Percentiles rank a stretch among this genome's conserved stretches.
Conservation (phyloP, 352 stramenopile species). For the Discostella stelligera region DNA sequence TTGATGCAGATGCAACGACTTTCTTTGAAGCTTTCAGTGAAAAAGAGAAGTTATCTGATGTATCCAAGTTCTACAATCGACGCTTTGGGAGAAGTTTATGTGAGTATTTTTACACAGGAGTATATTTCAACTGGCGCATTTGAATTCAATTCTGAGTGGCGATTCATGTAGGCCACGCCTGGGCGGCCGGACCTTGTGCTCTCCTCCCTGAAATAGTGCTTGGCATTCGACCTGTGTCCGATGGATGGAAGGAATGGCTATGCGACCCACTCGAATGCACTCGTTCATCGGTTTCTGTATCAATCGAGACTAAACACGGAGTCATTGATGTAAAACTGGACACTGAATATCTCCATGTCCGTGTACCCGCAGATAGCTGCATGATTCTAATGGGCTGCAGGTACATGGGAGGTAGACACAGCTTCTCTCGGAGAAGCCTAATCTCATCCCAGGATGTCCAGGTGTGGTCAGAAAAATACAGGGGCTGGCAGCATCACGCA, state of each 20-base stretch:
- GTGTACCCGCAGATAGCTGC: conserved; percentile 18
- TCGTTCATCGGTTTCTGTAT: conserved; percentile 1
- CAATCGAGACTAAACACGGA: conserved; percentile 30
- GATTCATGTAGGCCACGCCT: conserved; percentile 31
- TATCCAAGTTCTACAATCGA: conserved; percentile 38
- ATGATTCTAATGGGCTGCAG: conserved; percentile 40
- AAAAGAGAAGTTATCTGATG: conserved; percentile 30
- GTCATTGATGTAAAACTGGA: conserved; percentile 23
- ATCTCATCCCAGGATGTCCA: conserved; percentile 29
- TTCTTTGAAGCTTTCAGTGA: conserved; percentile 56
- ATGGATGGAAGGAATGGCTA: conserved; percentile 42
- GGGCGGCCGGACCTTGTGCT: conserved; percentile 39
- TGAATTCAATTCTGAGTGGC: neutral
- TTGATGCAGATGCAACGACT: conserved; percentile 34
- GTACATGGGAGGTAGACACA: conserved; percentile 23
- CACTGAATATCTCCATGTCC: conserved; percentile 15
- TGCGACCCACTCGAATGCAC: conserved; percentile 28
- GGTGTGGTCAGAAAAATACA: conserved; percentile 44
- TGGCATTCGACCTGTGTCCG: conserved; percentile 34
- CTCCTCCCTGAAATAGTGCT: conserved; percentile 43
- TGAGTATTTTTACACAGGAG: neutral
- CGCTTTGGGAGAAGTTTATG: conserved; percentile 46
- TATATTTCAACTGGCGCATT: neutral
- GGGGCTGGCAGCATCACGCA: conserved; percentile 38
- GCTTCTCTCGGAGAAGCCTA: conserved; percentile 23